These are phyloP conservation scores for Debaryomyces maramus DNA, from an alignment of 805 yeast genomes.

Conservation along the genomic window DNA sequence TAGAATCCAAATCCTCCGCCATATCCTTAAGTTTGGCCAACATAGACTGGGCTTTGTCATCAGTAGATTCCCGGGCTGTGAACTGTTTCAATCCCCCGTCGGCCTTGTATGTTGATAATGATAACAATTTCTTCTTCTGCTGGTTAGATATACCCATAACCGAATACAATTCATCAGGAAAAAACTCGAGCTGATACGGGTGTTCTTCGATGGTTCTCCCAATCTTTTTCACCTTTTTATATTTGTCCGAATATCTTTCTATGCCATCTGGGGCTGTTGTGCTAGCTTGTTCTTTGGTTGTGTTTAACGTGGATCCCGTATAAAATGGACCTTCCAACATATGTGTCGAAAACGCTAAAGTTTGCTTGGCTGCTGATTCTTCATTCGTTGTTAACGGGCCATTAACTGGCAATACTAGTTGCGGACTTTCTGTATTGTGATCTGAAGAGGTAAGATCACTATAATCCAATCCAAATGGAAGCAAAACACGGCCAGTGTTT, in stretches of 20 bases:
- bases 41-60: conserved; percentile 39
- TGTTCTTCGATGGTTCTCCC: conserved; percentile 76
- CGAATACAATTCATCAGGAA: conserved; percentile 74
- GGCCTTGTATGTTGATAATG: conserved; percentile 37
- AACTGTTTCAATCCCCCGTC: conserved; percentile 39
- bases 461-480: conserved; percentile 76
- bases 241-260: conserved; percentile 78
- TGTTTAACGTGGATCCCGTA: conserved; percentile 51
- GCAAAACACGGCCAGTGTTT: conserved; percentile 42
- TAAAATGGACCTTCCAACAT: conserved; percentile 67
- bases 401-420: conserved; percentile 61
- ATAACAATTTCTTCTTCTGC: conserved; percentile 50
- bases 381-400: conserved; percentile 56
- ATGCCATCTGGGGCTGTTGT: conserved; percentile 57
- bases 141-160: conserved; percentile 66
- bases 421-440: conserved; percentile 39
- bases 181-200: conserved; percentile 67
- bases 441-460: conserved; percentile 50
- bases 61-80: conserved; percentile 22
- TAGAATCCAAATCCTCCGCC: conserved; percentile 47
- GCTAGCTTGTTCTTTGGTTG: conserved; percentile 15
- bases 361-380: conserved; percentile 51
- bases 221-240: conserved; percentile 65
- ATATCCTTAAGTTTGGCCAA: conserved; percentile 41
- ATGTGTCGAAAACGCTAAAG: conserved; percentile 52